Evolutionary conservation across 768 basidiomycete genomes (phyloP).

Genomic region (Rhodosporidiobolus odoratus): DNA sequence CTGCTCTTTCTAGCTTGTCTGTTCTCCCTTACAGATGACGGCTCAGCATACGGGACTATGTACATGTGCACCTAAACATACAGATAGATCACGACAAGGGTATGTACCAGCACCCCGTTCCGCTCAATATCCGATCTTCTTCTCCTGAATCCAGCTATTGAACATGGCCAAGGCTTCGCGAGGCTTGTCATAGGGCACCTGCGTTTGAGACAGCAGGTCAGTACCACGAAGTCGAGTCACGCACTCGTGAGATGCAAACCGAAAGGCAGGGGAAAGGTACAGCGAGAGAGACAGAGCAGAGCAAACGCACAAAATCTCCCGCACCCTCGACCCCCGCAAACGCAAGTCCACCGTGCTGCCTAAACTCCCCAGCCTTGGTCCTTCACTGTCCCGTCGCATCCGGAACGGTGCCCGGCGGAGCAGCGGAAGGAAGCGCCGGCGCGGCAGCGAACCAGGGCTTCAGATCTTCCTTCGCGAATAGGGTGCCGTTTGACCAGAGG

Average conservation of each 20-base stretch:
- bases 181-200: slow-evolving; percentile 40
- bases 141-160: slow-evolving; percentile 21
- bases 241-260: not conserved
- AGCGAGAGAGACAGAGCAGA: not conserved
- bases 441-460: slow-evolving; percentile 28
- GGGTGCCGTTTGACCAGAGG: slow-evolving; percentile 18
- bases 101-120: not conserved
- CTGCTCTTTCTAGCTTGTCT: not conserved
- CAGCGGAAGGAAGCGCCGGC: too few species aligned
- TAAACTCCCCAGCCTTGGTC: slow-evolving; percentile 32
- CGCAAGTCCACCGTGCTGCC: slow-evolving; percentile 34
- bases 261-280: not conserved
- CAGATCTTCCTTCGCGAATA: slow-evolving; percentile 20
- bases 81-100: too few species aligned
- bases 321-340: slow-evolving; percentile 40
- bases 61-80: too few species aligned
- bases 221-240: not conserved
- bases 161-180: slow-evolving; percentile 36
- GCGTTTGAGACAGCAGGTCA: not conserved
- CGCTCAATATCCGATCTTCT: slow-evolving; percentile 12
- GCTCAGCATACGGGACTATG: too few species aligned
- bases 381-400: not conserved
- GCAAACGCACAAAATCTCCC: slow-evolving; percentile 33
- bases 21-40: too few species aligned
- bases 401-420: too few species aligned